Conservation (phyloP, 495 filamentous ascomycete genomes). For the Penicillium odoratum region DNA sequence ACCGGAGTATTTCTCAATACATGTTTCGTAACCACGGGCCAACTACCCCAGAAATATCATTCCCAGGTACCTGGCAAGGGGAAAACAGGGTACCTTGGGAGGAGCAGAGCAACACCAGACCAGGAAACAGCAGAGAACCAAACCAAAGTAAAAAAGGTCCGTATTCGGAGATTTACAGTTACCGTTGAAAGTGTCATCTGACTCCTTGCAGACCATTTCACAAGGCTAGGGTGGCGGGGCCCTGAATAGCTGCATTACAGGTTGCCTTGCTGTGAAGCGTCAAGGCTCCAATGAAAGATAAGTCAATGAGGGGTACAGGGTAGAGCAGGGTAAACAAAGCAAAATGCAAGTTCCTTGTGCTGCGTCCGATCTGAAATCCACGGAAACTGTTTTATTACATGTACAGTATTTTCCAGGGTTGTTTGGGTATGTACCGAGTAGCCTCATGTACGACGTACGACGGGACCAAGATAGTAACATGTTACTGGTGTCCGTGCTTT, state of each 20-base stretch:
- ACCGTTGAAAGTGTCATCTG: slow-evolving; percentile 18
- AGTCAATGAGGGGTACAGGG: not conserved
- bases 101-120: slow-evolving; percentile 7
- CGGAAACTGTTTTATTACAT: not conserved
- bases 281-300: not conserved
- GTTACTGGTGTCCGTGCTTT: not conserved
- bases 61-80: slow-evolving; percentile 24
- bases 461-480: not conserved
- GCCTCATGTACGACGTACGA: slow-evolving; percentile 11
- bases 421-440: slow-evolving; percentile 13
- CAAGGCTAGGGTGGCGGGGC: slow-evolving; percentile 17
- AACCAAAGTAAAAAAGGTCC: not conserved
- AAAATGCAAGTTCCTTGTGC: slow-evolving; percentile 7
- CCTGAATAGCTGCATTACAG: slow-evolving; percentile 7
- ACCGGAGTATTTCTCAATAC: too few relatives aligned
- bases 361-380: slow-evolving; percentile 10
- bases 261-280: not conserved
- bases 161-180: slow-evolving; percentile 19
- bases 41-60: slow-evolving; percentile 13
- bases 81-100: slow-evolving; percentile 9
- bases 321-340: not conserved
- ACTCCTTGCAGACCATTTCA: slow-evolving; percentile 11
- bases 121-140: not conserved
- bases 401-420: too few relatives aligned
- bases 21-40: slow-evolving; percentile 7